Base-by-base conservation (phyloP, 176 grass and related monocot genomes). In the Oryza glumipatula region DNA sequence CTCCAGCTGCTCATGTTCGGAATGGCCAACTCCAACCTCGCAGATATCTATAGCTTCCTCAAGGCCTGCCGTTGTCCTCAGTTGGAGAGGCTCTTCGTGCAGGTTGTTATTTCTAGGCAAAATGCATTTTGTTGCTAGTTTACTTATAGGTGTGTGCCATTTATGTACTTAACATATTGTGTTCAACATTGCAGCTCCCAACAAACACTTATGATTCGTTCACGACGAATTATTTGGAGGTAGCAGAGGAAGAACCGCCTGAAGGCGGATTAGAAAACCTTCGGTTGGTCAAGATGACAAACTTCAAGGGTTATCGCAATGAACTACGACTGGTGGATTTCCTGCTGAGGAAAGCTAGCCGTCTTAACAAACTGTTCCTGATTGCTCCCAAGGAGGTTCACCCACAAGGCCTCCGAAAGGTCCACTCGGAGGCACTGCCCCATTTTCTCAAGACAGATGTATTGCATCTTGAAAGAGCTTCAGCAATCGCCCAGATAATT, bases 291-390 rank as follows among this genome's bases (percentile, higher is more conserved):
- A 98, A 98, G 89, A 80, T 98, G 80, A 92, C 77, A 78, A 93
- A 90, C 78, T 98, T 94, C 89, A 95, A 95, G 76, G 92, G 93
- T 41, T 87, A 95, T 87, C 61, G 76, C 56, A 95, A 95, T 80
- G 95, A 98, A 93, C 79, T 86, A 58, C 79, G 73, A 13, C 86
- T 98, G 46, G 79, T 98, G 74, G 80, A 79, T 28, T 98, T 91
- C 78, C 82, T 98, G n/a, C 83, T 98, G 76, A 88, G 79, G 32
- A 93, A 90, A 17, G 80, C 84, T 54, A 75, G 68, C 24, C 43
- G 51, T 88, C 90, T 98, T 22, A 78, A 86, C 36, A 88, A 80
- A 90, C 26, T 98, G 17, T 51, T 88, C 54, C 68, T 98, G 48
- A 78, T 92, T 65, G 28, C 84, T 83, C 87, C 93, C 16, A 84